Percentiles rank a stretch among this genome's conserved stretches.
phyloP scores from a whole-genome alignment of 768 basidiomycete species.

The Termitomyces sp. region DNA sequence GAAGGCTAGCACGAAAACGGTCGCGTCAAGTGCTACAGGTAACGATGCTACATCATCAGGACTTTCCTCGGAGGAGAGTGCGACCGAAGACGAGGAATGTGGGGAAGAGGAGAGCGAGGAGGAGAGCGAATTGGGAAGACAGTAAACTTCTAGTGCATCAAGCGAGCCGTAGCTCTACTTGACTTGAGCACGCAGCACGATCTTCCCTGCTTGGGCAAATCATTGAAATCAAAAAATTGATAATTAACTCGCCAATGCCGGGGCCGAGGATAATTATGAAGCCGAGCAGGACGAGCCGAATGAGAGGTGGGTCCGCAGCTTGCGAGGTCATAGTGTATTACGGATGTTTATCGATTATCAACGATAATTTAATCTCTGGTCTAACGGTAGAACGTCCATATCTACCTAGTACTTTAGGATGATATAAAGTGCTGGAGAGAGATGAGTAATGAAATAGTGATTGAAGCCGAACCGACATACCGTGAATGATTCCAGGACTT shows the following conservation, averaged over 20 bases:
- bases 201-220: background rate
- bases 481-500: conserved; percentile 78
- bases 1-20: background rate
- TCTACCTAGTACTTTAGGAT: conserved; percentile 62
- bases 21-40: background rate
- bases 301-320: background rate
- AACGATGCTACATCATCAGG: background rate
- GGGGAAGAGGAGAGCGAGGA: background rate
- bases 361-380: background rate
- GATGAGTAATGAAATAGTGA: conserved; percentile 5
- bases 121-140: background rate
- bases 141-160: background rate
- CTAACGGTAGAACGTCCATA: background rate
- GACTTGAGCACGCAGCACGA: background rate
- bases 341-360: background rate
- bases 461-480: conserved; percentile 18
- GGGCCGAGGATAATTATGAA: background rate
- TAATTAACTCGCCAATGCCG: background rate
- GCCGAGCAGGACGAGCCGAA: background rate
- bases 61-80: background rate
- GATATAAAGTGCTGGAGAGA: conserved; percentile 63
- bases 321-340: too few relatives aligned
- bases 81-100: background rate
- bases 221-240: background rate
- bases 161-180: too few relatives aligned